phyloP scores from a whole-genome alignment of 2,329 filamentous ascomycete genomes.

The Shiraia sp. region DNA sequence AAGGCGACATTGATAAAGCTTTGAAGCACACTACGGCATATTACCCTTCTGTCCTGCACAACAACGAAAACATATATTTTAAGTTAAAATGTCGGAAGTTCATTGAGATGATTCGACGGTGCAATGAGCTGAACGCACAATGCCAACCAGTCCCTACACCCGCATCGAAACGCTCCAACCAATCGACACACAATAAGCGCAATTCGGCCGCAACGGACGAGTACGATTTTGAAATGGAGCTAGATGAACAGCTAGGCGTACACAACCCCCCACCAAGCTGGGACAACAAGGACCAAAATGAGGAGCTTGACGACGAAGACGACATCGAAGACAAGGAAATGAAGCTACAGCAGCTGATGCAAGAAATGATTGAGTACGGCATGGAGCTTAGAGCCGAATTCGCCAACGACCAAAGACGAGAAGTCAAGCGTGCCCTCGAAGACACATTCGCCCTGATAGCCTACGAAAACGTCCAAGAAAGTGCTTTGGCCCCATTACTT shows the following conservation, averaged over 20 bases:
- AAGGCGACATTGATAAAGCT: constrained; percentile 89
- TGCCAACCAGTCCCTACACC: constrained; percentile 26
- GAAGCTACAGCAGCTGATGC: constrained; percentile 57
- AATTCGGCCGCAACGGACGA: constrained; percentile 50
- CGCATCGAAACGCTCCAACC: constrained; percentile 32
- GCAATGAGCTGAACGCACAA: constrained; percentile 49
- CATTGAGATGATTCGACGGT: constrained; percentile 73
- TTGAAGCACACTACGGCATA: constrained; percentile 77
- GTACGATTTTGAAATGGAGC: constrained; percentile 60
- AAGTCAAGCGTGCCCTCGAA: constrained; percentile 72
- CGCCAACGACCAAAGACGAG: constrained; percentile 67
- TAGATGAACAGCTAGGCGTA: constrained; percentile 57
- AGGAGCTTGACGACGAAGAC: constrained; percentile 46
- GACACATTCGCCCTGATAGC: constrained; percentile 90
- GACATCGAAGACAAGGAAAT: constrained; percentile 37
- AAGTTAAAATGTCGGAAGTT: constrained; percentile 88
- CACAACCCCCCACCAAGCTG: constrained; percentile 34
- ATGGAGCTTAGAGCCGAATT: constrained; percentile 79
- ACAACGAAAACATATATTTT: constrained; percentile 86
- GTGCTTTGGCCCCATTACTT: constrained; percentile 76
- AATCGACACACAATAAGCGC: constrained; percentile 32
- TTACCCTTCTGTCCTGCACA: constrained; percentile 78
- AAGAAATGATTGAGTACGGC: constrained; percentile 77
- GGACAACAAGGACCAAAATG: constrained; percentile 36
- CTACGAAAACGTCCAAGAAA: constrained; percentile 78